Evolutionary conservation across 768 basidiomycete species (phyloP).

Genomic region (Auriscalpium vulgare): DNA sequence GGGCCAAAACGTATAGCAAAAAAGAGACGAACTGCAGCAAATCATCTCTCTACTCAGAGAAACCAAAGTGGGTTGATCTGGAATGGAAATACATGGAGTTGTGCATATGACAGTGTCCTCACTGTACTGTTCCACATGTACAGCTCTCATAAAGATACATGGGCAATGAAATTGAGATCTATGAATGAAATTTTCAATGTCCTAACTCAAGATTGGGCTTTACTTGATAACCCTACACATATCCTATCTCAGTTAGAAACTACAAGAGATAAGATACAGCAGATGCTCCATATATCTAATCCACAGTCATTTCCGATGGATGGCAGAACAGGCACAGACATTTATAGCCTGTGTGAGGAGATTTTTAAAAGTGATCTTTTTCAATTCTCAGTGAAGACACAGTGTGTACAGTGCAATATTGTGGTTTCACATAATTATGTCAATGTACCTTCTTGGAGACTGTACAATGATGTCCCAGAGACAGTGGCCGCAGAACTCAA

Average conservation of each 20-base stretch:
- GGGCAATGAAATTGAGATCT: neutral
- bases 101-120: conserved; percentile 7
- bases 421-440: neutral
- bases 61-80: neutral
- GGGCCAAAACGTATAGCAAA: neutral
- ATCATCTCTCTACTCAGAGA: neutral
- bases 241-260: neutral
- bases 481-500: neutral
- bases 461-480: neutral
- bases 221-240: neutral
- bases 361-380: neutral
- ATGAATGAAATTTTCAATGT: neutral
- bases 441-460: neutral
- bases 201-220: neutral
- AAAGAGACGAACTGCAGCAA: neutral
- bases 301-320: neutral
- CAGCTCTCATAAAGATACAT: neutral
- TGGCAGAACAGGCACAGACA: neutral
- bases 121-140: neutral
- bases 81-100: neutral
- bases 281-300: neutral
- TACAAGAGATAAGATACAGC: neutral
- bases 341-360: neutral
- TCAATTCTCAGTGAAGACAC: neutral
- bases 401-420: neutral